Base-by-base conservation (phyloP, 306 rosid genomes). In the Geum urbanum region DNA sequence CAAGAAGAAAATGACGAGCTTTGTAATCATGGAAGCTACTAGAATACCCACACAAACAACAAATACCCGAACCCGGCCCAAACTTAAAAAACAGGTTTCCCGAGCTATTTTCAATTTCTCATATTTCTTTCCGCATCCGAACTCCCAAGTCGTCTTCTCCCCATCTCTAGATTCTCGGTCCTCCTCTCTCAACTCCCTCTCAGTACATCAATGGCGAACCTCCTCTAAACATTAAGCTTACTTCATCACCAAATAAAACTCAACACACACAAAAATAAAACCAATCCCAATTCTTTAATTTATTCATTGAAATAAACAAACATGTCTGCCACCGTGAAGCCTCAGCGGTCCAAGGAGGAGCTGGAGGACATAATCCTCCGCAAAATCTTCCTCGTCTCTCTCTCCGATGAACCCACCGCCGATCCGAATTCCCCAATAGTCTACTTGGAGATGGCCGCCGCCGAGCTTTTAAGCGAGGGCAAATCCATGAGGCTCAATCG, bases 391-490 rank as follows among this genome's bases (percentile, higher is more conserved):
- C 86, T 86, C 11, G 88, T 91, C 0, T 80, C 96, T 40, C 88
- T 95, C 96, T 40, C 88, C 91, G 70, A 79, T 76, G 47, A 82
- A 70, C 45, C 65, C 61, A 20, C 77, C 2, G 6, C 75, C 44
- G 79, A 66, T 9, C 58, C 82, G 55, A 90, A 87, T 66, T 52
- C 91, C 0, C 76, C 92, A 66, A 55, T 86, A 74, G 83, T 86
- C 16, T 91, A 91, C 81, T 44, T 95, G 70, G 99, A 89, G 72
- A 49, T 76, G 74, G 83, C 97, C 20, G 99, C 97, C 2, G 99
- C 99, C 7, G 97, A 91, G 80, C 78, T 95, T 77, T 87, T 95
- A 35, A 95, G 97, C 80, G 99, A 95, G 44, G 83, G 88, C 4
- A 87, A 89, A 45, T 82, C 78, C 9, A 76, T 95, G 60, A 76